Percentiles rank a stretch among this genome's conserved stretches.
Evolutionary conservation across 2,329 filamentous ascomycete genomes (phyloP).

Genomic region (Cercospora citrullina): DNA sequence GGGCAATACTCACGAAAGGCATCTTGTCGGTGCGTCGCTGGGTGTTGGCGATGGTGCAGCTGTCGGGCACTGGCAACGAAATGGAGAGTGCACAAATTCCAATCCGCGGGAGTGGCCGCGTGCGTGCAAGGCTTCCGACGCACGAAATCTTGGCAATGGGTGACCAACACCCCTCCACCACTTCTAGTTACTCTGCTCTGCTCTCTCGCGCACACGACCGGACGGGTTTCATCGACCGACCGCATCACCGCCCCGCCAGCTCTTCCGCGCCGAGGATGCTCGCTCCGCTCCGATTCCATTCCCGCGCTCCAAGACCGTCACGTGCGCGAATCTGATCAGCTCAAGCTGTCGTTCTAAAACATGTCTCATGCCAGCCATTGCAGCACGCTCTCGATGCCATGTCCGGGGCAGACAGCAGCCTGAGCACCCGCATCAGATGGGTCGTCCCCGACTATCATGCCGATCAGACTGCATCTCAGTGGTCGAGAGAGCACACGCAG

Average conservation of each 20-base stretch:
- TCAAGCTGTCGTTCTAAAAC: conserved; percentile 4
- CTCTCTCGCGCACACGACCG: background rate
- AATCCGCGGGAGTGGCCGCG: background rate
- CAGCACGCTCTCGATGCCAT: background rate
- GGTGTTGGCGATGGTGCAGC: conserved; percentile 8
- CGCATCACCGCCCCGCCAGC: background rate
- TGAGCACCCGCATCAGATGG: background rate
- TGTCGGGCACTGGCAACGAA: conserved; percentile 11
- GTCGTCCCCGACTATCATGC: background rate
- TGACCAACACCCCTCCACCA: background rate
- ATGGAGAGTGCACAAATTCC: background rate
- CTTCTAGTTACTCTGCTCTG: background rate
- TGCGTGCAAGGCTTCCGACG: background rate
- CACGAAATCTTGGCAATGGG: conserved; percentile 7
- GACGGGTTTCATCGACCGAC: background rate
- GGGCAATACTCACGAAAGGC: conserved; percentile 43
- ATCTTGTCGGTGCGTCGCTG: conserved; percentile 37
- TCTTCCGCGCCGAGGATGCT: background rate
- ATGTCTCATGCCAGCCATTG: conserved; percentile 10
- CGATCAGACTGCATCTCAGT: background rate
- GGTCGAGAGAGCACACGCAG: conserved; percentile 7
- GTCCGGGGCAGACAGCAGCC: background rate
- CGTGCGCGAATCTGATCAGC: background rate
- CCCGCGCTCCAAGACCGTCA: background rate
- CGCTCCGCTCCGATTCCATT: background rate